Evolutionary conservation across 306 rosid species (phyloP).

Genomic region (Leucaena leucocephala): DNA sequence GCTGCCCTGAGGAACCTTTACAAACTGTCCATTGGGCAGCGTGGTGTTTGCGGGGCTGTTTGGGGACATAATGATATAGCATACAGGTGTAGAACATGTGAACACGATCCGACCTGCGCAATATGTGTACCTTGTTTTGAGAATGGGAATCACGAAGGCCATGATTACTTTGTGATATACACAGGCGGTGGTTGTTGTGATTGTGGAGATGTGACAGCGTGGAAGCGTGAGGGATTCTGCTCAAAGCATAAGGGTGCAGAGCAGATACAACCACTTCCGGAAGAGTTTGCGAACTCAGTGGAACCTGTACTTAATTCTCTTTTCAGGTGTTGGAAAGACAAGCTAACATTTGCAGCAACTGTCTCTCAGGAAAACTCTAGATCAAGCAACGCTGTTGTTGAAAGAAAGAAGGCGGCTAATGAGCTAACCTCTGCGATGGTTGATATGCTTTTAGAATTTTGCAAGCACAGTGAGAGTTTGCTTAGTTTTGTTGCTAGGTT

Average conservation of each 20-base stretch:
- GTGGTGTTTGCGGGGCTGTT: conserved; percentile 93
- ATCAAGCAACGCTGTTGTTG: conserved; percentile 41
- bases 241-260: conserved; percentile 88
- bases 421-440: conserved; percentile 78
- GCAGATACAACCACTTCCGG: conserved; percentile 79
- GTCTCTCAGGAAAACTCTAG: conserved; percentile 45
- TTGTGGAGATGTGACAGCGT: conserved; percentile 96
- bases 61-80: conserved; percentile 90
- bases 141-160: conserved; percentile 81
- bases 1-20: conserved; percentile 56
- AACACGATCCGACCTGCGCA: conserved; percentile 90
- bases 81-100: conserved; percentile 88
- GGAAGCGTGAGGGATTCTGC: conserved; percentile 98
- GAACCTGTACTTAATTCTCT: conserved; percentile 77
- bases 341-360: conserved; percentile 52
- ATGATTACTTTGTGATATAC: conserved; percentile 80
- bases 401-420: conserved; percentile 60
- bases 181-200: conserved; percentile 96
- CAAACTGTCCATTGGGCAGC: conserved; percentile 66
- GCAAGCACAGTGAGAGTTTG: conserved; percentile 93
- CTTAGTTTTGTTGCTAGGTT: conserved; percentile 79
- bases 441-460: conserved; percentile 85
- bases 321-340: conserved; percentile 67
- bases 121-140: conserved; percentile 96
- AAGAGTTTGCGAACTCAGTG: conserved; percentile 56